Base-by-base conservation (phyloP, 495 filamentous ascomycete genomes). In the Aspergillus saccharolyticus region DNA sequence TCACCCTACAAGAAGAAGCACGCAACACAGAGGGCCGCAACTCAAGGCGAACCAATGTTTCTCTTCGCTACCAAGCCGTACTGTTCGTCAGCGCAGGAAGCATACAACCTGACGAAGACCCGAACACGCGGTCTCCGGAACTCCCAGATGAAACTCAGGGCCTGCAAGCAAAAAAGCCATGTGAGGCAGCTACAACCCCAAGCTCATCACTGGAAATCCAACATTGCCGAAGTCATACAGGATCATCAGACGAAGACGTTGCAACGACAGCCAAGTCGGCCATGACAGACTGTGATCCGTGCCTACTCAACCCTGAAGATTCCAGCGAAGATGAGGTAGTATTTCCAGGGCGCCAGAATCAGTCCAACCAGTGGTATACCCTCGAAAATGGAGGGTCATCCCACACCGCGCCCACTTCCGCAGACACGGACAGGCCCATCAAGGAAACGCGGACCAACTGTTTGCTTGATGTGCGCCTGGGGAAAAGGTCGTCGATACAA, bases 1-100 rank as follows among this genome's bases (percentile, higher is more conserved):
- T 88, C 57, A 85, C 86, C 0, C 78, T 95, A 74, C 76, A 78
- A 51, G 85, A 94, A 54, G 90, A 90, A 72, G 91, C 89, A 56
- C 83, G 82, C 48, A 87, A 90, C 60, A 93, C 89, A 18, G 83
- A 83, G 67, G 79, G 75, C 4, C 83, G 88, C 52, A 75, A 74
- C 42, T 66, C 73, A 42, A 67, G 62, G 55, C 65, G 67, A 55
- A 42, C 55, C 16, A 56, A 63, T 42, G 59, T 28, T n/a, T 63
- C 63, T 12, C 75, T 87, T 24, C 76, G 84, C 20, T 65, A 85
- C 52, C 75, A 81, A 48, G 77, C 79, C n/a, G 80, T 96, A 42
- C 63, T 70, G 0, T 97, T 97, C 63, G 80, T 96, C 53, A 88
- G 87, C 58, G 88, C 85, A 21, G 88, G 88, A 20, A 73, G 74